A percentile compares a stretch with the other conserved stretches of the same genome.
Conservation (phyloP, 768 basidiomycete genomes). For the Suillus clintonianus region DNA sequence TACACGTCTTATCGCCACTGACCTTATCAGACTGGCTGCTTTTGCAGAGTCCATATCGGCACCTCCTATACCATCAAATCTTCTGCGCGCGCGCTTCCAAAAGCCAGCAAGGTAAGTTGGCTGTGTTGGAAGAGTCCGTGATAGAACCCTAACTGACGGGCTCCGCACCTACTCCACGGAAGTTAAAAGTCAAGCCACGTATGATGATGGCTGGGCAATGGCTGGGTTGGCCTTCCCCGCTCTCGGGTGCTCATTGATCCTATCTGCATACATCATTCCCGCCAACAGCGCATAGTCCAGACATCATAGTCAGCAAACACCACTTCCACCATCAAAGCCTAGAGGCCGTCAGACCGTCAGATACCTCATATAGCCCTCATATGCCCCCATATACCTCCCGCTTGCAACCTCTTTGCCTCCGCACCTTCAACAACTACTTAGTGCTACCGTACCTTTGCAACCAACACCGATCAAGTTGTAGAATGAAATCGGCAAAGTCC, state of each 20-base stretch:
- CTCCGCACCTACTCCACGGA: neutral
- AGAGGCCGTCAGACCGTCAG: neutral
- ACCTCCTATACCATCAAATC: neutral
- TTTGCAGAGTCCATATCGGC: neutral
- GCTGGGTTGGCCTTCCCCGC: neutral
- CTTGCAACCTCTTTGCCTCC: neutral
- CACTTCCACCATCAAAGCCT: neutral
- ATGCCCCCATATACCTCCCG: too few species aligned
- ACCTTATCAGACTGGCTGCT: neutral
- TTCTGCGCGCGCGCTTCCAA: neutral
- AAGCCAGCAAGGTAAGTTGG: neutral
- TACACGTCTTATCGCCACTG: neutral
- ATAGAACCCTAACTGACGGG: neutral
- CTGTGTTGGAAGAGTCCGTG: neutral
- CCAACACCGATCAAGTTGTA: neutral
- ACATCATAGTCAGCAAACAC: neutral
- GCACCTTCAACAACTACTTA: neutral
- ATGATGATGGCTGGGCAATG: neutral
- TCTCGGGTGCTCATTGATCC: neutral
- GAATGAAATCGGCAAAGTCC: neutral
- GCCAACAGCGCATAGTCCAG: neutral
- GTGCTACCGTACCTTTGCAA: neutral
- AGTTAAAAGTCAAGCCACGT: neutral
- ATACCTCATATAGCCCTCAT: neutral
- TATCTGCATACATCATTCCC: neutral